phyloP scores from a whole-genome alignment of 1,139 yeast genomes.

The Taphrina deformans region DNA sequence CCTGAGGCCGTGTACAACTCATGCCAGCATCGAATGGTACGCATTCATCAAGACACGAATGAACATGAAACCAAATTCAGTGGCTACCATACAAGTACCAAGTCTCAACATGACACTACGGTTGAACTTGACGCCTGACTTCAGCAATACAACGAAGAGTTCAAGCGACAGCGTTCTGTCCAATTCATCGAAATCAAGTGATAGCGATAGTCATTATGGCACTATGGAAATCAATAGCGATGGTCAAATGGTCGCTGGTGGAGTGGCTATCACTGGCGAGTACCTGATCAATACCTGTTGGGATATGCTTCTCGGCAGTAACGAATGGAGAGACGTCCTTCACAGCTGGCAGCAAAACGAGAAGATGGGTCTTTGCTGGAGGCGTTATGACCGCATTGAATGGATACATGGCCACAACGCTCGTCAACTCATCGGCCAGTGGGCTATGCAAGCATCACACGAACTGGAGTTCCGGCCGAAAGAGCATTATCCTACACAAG shows the following conservation, averaged over 20 bases:
- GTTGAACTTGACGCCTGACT: slow-evolving; percentile 49
- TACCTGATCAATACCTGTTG: slow-evolving; percentile 44
- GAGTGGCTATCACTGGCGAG: slow-evolving; percentile 40
- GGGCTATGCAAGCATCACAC: slow-evolving; percentile 51
- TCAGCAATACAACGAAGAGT: background rate
- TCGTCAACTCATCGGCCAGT: slow-evolving; percentile 51
- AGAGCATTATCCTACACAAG: slow-evolving; percentile 50
- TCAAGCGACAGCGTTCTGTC: background rate
- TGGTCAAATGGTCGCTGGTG: slow-evolving; percentile 29
- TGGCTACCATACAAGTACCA: slow-evolving; percentile 55
- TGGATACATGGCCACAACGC: slow-evolving; percentile 65
- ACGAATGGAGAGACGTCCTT: slow-evolving; percentile 39
- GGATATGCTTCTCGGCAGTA: slow-evolving; percentile 41
- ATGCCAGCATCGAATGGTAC: slow-evolving; percentile 63
- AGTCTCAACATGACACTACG: slow-evolving; percentile 49
- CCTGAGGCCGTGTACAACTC: slow-evolving; percentile 56
- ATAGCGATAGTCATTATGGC: background rate
- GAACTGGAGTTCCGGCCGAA: slow-evolving; percentile 62
- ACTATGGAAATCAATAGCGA: slow-evolving; percentile 13
- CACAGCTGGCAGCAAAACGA: slow-evolving; percentile 43
- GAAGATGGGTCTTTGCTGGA: slow-evolving; percentile 60
- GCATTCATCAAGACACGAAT: slow-evolving; percentile 55
- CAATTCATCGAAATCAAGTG: background rate
- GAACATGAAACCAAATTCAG: slow-evolving; percentile 45
- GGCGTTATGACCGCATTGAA: slow-evolving; percentile 70